A percentile compares a stretch with the other conserved stretches of the same genome.
Evolutionary conservation across 768 basidiomycete genomes (phyloP).

Genomic region (Naganishia onofrii): DNA sequence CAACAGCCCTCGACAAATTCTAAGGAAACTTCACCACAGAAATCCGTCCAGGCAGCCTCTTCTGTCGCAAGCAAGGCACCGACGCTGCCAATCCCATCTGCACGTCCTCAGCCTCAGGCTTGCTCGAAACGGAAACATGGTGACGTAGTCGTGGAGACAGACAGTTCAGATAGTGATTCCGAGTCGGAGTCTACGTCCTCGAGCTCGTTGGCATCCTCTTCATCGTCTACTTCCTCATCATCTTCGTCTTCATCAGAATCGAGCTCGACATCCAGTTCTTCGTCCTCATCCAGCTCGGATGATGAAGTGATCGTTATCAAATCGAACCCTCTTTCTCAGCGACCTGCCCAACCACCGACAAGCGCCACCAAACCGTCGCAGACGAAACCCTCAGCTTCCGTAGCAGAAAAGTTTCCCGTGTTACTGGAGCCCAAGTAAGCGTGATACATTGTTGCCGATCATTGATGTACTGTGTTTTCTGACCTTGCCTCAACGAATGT

Average conservation of each 20-base stretch:
- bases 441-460: background rate
- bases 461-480: background rate
- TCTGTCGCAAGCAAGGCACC: background rate
- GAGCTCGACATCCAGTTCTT: slow-evolving; percentile 5
- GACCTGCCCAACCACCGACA: background rate
- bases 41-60: background rate
- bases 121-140: background rate
- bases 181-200: slow-evolving; percentile 14
- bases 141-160: background rate
- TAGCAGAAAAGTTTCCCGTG: slow-evolving; percentile 5
- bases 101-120: background rate
- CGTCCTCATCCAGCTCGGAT: slow-evolving; percentile 3
- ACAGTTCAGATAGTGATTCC: slow-evolving; percentile 9
- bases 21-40: background rate
- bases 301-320: background rate
- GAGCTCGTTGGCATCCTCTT: slow-evolving; percentile 21
- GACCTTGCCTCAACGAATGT: background rate
- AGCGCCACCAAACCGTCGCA: background rate
- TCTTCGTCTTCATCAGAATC: slow-evolving; percentile 20
- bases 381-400: background rate
- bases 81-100: background rate
- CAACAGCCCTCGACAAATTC: background rate
- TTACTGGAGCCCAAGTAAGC: slow-evolving; percentile 14
- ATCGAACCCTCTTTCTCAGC: background rate
- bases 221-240: slow-evolving; percentile 23